Percentiles rank a stretch among this genome's conserved stretches.
Conservation (phyloP, 306 rosid species). For the Malus sieversii region DNA sequence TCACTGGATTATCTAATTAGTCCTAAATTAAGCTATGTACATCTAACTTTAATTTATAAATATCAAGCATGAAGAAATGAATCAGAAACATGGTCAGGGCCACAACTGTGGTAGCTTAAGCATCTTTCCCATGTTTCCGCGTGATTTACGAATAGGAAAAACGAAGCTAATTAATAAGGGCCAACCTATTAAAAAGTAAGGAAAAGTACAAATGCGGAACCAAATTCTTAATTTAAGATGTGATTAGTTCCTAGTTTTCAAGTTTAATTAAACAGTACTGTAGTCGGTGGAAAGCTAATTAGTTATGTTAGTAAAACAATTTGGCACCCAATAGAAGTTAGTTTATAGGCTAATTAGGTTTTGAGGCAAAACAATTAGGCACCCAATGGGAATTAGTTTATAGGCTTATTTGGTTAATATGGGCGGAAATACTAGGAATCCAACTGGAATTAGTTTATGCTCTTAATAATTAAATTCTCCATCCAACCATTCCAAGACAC, state of each 20-base stretch:
- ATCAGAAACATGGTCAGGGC: conserved; percentile 19
- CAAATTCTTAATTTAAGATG: conserved; percentile 7
- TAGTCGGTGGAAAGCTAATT: conserved; percentile 4
- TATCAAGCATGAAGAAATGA: neutral
- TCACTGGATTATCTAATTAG: neutral
- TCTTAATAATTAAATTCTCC: neutral
- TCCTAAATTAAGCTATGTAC: neutral
- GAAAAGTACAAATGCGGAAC: conserved; percentile 6
- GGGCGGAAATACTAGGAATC: no score
- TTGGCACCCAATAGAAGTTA: neutral
- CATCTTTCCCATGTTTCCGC: conserved; percentile 29
- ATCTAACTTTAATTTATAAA: neutral
- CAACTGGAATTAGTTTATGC: neutral
- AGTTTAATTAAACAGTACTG: neutral
- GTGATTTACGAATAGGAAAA: conserved; percentile 20
- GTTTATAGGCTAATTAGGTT: neutral
- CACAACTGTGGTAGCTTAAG: conserved; percentile 15
- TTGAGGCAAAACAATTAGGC: neutral
- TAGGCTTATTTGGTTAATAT: neutral
- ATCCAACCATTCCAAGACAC: neutral
- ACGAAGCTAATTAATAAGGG: neutral
- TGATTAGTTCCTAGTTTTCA: neutral
- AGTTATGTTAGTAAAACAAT: neutral
- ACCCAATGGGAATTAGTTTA: neutral
- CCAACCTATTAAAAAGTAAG: neutral